Percentiles rank a stretch among this genome's conserved stretches.
These are phyloP conservation scores for Rhizopogon rudus DNA, from an alignment of 768 basidiomycete species.

Conservation along the genomic window DNA sequence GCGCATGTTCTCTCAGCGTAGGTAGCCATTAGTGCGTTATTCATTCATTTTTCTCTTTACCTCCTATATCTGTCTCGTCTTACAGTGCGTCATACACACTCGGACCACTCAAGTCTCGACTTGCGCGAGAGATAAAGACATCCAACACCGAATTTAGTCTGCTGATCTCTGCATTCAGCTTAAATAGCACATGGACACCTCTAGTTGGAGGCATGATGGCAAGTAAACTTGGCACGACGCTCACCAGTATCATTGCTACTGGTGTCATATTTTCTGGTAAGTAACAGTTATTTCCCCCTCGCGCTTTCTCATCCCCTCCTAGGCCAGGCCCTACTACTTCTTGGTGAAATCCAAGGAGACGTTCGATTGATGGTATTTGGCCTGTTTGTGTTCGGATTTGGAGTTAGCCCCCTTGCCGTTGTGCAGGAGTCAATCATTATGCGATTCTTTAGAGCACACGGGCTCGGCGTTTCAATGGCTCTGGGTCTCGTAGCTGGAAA, in stretches of 20 bases:
- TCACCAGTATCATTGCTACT: conserved; percentile 70
- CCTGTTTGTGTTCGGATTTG: conserved; percentile 75
- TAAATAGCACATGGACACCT: conserved; percentile 77
- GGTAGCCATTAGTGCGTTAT: conserved; percentile 69
- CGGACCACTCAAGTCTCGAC: conserved; percentile 70
- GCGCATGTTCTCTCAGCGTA: conserved; percentile 68
- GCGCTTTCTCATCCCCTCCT: conserved; percentile 5
- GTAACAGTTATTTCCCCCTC: conserved; percentile 2
- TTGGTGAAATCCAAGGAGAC: conserved; percentile 55
- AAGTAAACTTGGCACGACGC: conserved; percentile 65
- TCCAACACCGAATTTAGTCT: conserved; percentile 76
- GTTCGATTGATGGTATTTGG: conserved; percentile 72
- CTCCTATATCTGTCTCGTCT: background rate
- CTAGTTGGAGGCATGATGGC: conserved; percentile 71
- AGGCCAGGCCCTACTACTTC: conserved; percentile 65
- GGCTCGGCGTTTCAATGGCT: conserved; percentile 72
- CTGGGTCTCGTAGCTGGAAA: conserved; percentile 84
- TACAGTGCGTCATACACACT: conserved; percentile 67
- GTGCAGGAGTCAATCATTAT: conserved; percentile 85
- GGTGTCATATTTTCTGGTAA: conserved; percentile 61
- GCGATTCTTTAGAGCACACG: conserved; percentile 72
- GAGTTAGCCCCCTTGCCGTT: conserved; percentile 75
- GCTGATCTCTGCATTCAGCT: conserved; percentile 68
- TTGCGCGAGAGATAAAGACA: conserved; percentile 65
- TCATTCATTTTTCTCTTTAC: background rate